A percentile compares a stretch with the other conserved stretches of the same genome.
Evolutionary conservation across 352 stramenopile genomes (phyloP).

Genomic region (Phytophthora tentaculata): DNA sequence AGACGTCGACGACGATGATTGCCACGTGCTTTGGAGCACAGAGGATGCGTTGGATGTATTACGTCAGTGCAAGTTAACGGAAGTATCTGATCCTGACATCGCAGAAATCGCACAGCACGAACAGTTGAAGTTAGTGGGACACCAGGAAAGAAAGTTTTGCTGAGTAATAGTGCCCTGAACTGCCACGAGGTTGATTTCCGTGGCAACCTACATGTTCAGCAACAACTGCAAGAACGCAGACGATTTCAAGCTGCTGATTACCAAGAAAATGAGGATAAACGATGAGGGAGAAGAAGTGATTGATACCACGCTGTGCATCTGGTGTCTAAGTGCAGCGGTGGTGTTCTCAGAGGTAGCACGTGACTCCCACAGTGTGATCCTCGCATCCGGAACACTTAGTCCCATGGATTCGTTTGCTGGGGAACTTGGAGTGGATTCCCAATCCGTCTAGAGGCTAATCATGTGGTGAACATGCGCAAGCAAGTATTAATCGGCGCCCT

Average conservation of each 20-base stretch:
- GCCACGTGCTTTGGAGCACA: constrained; percentile 62
- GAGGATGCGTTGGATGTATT: constrained; percentile 67
- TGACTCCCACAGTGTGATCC: constrained; percentile 66
- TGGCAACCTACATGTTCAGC: constrained; percentile 79
- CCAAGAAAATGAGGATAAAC: constrained; percentile 30
- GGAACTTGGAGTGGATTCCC: constrained; percentile 84
- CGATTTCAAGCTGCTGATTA: constrained; percentile 76
- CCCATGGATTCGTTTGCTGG: constrained; percentile 88
- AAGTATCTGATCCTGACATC: constrained; percentile 14
- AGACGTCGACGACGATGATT: constrained; percentile 37
- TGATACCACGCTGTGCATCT: constrained; percentile 78
- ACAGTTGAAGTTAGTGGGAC: constrained; percentile 20
- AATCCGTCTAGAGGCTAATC: constrained; percentile 80
- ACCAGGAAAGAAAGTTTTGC: constrained; percentile 31
- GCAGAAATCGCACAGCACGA: constrained; percentile 28
- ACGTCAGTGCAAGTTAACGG: constrained; percentile 37
- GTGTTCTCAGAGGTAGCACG: constrained; percentile 74
- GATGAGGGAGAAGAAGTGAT: constrained; percentile 40
- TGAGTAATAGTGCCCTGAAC: constrained; percentile 64
- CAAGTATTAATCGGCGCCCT: constrained; percentile 79
- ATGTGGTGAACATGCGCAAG: constrained; percentile 84
- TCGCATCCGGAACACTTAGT: constrained; percentile 82
- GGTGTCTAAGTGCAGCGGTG: constrained; percentile 82
- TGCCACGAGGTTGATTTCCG: constrained; percentile 56
- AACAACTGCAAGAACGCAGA: constrained; percentile 76